phyloP scores from a whole-genome alignment of 345 rosid genomes.

The Odontarrhena argentea region DNA sequence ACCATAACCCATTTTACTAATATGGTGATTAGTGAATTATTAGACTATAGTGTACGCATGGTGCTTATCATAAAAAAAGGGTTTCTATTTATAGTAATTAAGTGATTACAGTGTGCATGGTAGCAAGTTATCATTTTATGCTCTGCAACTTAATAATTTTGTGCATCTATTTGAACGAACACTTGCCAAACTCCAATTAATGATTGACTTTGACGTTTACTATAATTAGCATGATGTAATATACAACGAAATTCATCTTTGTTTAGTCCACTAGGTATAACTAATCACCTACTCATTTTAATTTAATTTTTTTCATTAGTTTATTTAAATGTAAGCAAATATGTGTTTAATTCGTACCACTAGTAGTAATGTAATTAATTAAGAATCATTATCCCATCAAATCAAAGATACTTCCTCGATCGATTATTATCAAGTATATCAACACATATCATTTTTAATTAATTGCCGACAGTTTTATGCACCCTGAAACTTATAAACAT shows the following conservation, averaged over 20 bases:
- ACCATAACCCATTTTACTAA: too few relatives aligned
- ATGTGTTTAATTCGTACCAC: slow-evolving; percentile 25
- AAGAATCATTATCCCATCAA: neutral
- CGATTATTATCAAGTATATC: too few relatives aligned
- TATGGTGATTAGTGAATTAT: too few relatives aligned
- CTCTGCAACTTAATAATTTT: too few relatives aligned
- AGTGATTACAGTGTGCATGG: neutral
- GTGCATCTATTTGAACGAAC: too few relatives aligned
- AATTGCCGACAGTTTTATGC: slow-evolving; percentile 33
- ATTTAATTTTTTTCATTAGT: neutral
- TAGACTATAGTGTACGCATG: too few relatives aligned
- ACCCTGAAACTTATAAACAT: slow-evolving; percentile 7
- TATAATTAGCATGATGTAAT: slow-evolving; percentile 26
- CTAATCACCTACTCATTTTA: slow-evolving; percentile 32
- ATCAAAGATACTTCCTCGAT: neutral
- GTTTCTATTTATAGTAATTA: too few relatives aligned
- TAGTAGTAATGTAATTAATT: slow-evolving; percentile 31
- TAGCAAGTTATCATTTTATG: neutral
- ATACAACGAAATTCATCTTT: slow-evolving; percentile 24
- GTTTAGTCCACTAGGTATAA: slow-evolving; percentile 25
- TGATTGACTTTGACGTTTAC: slow-evolving; percentile 25
- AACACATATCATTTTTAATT: neutral
- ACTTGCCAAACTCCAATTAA: slow-evolving; percentile 27
- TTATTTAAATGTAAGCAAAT: slow-evolving; percentile 17
- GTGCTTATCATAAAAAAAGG: too few relatives aligned